Base-by-base conservation (phyloP, 2,329 filamentous ascomycete species). In the Cordyceps tenuipes region DNA sequence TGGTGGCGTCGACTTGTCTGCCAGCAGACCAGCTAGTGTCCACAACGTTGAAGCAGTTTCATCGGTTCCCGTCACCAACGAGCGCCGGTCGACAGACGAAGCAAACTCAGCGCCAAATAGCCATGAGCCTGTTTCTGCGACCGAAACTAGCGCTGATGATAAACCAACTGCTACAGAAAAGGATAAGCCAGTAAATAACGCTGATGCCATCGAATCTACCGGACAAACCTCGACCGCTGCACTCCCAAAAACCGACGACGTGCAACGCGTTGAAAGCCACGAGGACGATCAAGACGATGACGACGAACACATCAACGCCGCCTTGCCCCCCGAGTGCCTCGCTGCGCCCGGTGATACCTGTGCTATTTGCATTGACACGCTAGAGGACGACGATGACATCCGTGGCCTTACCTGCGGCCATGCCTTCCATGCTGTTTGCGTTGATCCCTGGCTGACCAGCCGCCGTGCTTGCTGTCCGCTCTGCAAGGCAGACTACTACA, bases 401-500 rank as follows among this genome's bases (percentile, higher is more conserved):
- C 90, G 94, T 66, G 94, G 94, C 2, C 77, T 99, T 63, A 91
- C 90, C 4, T 99, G 94, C 69, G 94, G 94, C n/a, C 94, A 99
- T 73, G 92, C 93, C 58, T 99, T 97, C 82, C 94, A 99, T 72
- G 92, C 91, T 55, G 90, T 88, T 44, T 99, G 94, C 70, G 84
- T 99, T 53, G 94, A 99, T 67, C 94, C 94, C 12, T 99, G 94
- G 94, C 77, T 99, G 64, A 99, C 94, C 10, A 92, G 89, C 69
- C 85, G 94, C 64, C 87, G 93, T 65, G 94, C 94, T 29, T 97
- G 93, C 77, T 99, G 94, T 72, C 94, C 94, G 6, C 85, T 99
- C 7, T 99, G 94, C 80, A 99, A 99, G 76, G 90, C 93, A 46
- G 94, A 99, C 70, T 99, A 97, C 73, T 97, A 96, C 72, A 87